Base-by-base conservation (phyloP, 495 filamentous ascomycete species). In the Parmelia sp. region DNA sequence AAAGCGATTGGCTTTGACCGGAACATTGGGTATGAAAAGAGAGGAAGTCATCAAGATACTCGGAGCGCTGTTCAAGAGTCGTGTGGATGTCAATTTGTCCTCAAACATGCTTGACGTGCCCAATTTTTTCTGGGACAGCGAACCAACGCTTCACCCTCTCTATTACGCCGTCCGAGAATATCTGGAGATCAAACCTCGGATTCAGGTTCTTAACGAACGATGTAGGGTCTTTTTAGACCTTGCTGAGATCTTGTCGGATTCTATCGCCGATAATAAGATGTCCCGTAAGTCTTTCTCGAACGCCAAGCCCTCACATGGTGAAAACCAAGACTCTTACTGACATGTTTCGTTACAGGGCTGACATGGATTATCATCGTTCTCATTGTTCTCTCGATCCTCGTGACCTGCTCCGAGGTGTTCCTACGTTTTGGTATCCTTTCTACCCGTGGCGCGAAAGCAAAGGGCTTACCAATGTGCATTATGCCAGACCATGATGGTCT, bases 331-430 rank as follows among this genome's bases (percentile, higher is more conserved):
- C 29, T 17, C 23, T n/a, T 23, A 53, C 29, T 63, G 12, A 63
- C 49, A 23, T 8, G 14, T 12, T 23, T 21, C 1, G 31, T 57
- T 53, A 15, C 56, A 83, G 81, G 80, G 31, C 83, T 97, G 73
- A 99, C 94, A 0, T 97, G 92, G 93, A 97, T 99, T 69, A 92
- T 97, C 72, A 99, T 99, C 69, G 80, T 95, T 39, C 82, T 99
- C 14, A 99, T 99, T 69, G 68, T 95, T 49, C 78, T 97, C 62
- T 91, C 87, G 70, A 97, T 99, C 70, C 74, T 89, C 45, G 91
- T 99, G 25, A 99, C 94, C 0, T 89, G 88, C 53, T 87, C 86
- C 7, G 94, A 98, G 77, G 93, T 97, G 23, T 84, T 88, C 59
- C 77, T 98, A 49, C 81, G 95, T 17, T 97, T 97, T 72, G 89